Evolutionary conservation across 164 flowering plant genomes (phyloP).

Genomic region (Stephania japonica): DNA sequence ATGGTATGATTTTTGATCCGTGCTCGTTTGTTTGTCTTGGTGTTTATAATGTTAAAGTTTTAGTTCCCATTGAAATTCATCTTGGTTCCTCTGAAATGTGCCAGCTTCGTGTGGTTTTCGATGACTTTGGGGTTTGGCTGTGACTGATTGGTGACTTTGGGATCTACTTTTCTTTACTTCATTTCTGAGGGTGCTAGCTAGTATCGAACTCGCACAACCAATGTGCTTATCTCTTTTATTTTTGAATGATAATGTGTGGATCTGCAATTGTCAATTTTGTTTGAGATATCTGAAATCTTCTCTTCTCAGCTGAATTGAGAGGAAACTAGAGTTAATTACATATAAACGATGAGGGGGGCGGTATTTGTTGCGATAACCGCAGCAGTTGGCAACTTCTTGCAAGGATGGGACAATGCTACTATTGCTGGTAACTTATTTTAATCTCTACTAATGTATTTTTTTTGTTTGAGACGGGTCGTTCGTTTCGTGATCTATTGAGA

Average conservation of each 20-base stretch:
- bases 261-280: background rate
- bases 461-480: background rate
- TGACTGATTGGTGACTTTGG: background rate
- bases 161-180: background rate
- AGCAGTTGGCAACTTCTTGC: slow-evolving; percentile 79
- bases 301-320: slow-evolving; percentile 12
- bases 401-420: slow-evolving; percentile 98
- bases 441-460: background rate
- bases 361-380: slow-evolving; percentile 82
- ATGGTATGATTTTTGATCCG: background rate
- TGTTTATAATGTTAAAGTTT: background rate
- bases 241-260: background rate
- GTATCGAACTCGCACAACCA: background rate
- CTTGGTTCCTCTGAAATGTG: background rate
- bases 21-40: too few species aligned
- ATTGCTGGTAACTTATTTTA: slow-evolving; percentile 60
- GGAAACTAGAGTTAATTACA: background rate
- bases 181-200: background rate
- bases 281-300: background rate
- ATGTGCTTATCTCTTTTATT: background rate
- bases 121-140: background rate
- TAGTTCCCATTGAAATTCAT: background rate
- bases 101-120: background rate
- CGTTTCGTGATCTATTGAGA: background rate
- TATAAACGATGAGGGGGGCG: slow-evolving; percentile 61